phyloP scores from a whole-genome alignment of 305 asterid genomes.

The Ilex paraguariensis region DNA sequence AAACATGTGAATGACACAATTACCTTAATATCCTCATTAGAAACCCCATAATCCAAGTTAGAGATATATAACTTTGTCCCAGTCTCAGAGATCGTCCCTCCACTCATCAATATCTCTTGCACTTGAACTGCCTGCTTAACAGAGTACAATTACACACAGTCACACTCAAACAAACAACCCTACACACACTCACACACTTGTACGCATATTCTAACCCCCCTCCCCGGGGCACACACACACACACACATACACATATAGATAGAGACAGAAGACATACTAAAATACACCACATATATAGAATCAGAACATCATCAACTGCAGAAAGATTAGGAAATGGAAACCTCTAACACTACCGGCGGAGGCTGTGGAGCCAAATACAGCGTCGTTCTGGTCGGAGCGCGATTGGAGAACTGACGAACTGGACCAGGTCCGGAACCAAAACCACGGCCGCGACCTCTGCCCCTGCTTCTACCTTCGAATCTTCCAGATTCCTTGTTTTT shows the following conservation, averaged over 20 bases:
- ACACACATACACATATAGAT: background rate
- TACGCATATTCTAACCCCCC: no score
- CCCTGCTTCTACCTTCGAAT: background rate
- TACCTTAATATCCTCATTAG: slow-evolving; percentile 40
- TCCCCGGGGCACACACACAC: background rate
- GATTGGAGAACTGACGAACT: slow-evolving; percentile 15
- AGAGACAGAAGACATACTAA: background rate
- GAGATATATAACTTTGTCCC: slow-evolving; percentile 38
- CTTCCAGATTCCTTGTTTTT: slow-evolving; percentile 13
- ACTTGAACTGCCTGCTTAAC: slow-evolving; percentile 3
- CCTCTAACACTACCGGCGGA: background rate
- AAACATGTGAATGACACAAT: background rate
- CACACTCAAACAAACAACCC: background rate
- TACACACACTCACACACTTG: background rate
- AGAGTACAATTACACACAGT: background rate
- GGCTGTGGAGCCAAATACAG: slow-evolving; percentile 18
- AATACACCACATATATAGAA: no score
- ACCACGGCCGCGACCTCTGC: background rate
- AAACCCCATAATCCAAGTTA: slow-evolving; percentile 37
- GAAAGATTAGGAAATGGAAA: background rate
- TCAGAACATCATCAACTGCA: background rate
- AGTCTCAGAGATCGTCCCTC: slow-evolving; percentile 10
- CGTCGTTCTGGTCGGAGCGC: slow-evolving; percentile 6
- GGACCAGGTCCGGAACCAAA: slow-evolving; percentile 17
- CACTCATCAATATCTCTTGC: background rate